phyloP scores from a whole-genome alignment of 805 yeast species.

The Metschnikowia kunwiensis region DNA sequence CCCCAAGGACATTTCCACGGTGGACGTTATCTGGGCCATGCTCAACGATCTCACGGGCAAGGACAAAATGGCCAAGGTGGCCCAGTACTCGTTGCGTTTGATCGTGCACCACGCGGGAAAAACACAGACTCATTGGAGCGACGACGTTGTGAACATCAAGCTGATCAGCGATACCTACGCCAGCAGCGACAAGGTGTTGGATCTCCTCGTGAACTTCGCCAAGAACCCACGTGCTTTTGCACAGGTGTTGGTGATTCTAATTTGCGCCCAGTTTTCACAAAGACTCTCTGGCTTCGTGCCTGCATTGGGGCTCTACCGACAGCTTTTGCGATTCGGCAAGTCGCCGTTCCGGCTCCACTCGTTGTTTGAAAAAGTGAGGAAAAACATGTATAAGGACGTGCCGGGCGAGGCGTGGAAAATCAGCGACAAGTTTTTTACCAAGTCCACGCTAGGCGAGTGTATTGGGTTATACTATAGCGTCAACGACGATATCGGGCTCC shows the following conservation, averaged over 20 bases:
- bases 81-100: slow-evolving; percentile 57
- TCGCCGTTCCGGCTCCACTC: slow-evolving; percentile 56
- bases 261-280: slow-evolving; percentile 38
- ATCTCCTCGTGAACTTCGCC: slow-evolving; percentile 33
- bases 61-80: slow-evolving; percentile 65
- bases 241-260: slow-evolving; percentile 31
- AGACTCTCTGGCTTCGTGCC: slow-evolving; percentile 44
- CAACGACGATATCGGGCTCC: slow-evolving; percentile 59
- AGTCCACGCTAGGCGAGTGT: slow-evolving; percentile 48
- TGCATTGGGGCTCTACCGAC: slow-evolving; percentile 58
- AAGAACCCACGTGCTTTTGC: slow-evolving; percentile 38
- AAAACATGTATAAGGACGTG: slow-evolving; percentile 13
- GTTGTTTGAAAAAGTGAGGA: slow-evolving; percentile 28
- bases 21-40: slow-evolving; percentile 51
- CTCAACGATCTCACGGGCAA: slow-evolving; percentile 61
- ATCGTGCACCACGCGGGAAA: slow-evolving; percentile 46
- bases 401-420: slow-evolving; percentile 13
- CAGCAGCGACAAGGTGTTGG: slow-evolving; percentile 29
- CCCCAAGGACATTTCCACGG: slow-evolving; percentile 16
- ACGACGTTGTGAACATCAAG: slow-evolving; percentile 31
- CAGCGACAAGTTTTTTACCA: slow-evolving; percentile 30
- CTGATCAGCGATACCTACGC: slow-evolving; percentile 31
- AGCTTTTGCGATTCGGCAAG: slow-evolving; percentile 65
- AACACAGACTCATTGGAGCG: slow-evolving; percentile 33
- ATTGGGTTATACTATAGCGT: slow-evolving; percentile 60